phyloP scores from a whole-genome alignment of 2,329 filamentous ascomycete genomes.

The Daldinia sp. region DNA sequence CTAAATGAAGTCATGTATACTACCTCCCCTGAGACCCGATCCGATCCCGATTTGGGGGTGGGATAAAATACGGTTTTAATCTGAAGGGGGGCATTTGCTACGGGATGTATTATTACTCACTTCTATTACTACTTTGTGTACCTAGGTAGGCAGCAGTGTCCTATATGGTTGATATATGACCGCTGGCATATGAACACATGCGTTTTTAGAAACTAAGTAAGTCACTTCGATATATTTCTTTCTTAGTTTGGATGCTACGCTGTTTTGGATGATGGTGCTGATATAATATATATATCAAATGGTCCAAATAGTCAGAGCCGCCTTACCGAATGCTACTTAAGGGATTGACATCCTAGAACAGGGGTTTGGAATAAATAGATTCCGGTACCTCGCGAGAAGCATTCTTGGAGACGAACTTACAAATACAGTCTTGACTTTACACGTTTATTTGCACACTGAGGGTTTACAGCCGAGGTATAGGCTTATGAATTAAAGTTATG shows the following conservation, averaged over 20 bases:
- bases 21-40: conserved; percentile 10
- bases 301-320: neutral
- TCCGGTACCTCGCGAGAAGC: neutral
- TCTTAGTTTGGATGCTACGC: neutral
- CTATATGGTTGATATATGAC: neutral
- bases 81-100: neutral
- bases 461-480: neutral
- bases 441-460: neutral
- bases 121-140: neutral
- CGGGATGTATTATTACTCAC: neutral
- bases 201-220: neutral
- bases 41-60: neutral
- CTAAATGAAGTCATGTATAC: conserved; percentile 3
- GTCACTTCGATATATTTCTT: too few species aligned
- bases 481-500: neutral
- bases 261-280: neutral
- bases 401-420: neutral
- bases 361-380: neutral
- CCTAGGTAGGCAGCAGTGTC: neutral
- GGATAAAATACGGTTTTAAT: neutral
- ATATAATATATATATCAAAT: conserved; percentile 4
- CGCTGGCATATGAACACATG: neutral
- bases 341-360: conserved; percentile 15
- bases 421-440: neutral
- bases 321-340: conserved; percentile 18